Base-by-base conservation (phyloP, 345 rosid genomes). In the Mercurialis annua region DNA sequence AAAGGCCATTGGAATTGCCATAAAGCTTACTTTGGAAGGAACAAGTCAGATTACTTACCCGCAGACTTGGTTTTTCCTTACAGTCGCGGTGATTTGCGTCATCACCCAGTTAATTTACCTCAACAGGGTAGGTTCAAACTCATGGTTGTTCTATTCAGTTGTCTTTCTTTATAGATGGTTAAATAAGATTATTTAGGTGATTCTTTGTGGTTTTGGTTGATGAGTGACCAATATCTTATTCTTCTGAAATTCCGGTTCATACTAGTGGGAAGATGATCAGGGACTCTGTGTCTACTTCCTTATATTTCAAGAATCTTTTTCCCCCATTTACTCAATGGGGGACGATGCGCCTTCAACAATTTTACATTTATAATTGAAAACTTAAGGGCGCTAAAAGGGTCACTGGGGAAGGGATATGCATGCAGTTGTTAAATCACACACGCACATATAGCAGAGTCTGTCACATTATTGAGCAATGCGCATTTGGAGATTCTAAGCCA, bases 1-100 rank as follows among this genome's bases (percentile, higher is more conserved):
- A 73, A 92, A 92, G 75, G 98, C 98, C 20, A 84, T 92, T 40
- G 98, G 98, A 73, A 92, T 90, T 64, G 98, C 98, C 0, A 83
- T 90, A 63, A 92, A 88, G 85, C 81, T 92, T 75, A 88, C 98
- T 24, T 56, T 92, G 64, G 97, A 88, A 56, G 98, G 98, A 48
- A 75, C 78, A 56, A 92, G 71, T 78, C 98, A 92, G 76, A 67
- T 90, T 58, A 78, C 85, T 73, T 92, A 82, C 77, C 92, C 88
- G 20, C 87, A 90, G 81, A 93, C 96, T 71, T 93, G 98, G 96
- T 88, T 86, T 78, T 93, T 93, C 73, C 62, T 83, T 59, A 86
- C 90, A 62, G 97, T 90, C 71, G 94, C 98, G 12, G 78, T 83
- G 49, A 78, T 88, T 26, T 93, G 97, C 82, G 97, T 90, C 64